Evolutionary conservation across 192 early-diverging fungal genomes (phyloP).

Genomic region (Coemansia sp.): DNA sequence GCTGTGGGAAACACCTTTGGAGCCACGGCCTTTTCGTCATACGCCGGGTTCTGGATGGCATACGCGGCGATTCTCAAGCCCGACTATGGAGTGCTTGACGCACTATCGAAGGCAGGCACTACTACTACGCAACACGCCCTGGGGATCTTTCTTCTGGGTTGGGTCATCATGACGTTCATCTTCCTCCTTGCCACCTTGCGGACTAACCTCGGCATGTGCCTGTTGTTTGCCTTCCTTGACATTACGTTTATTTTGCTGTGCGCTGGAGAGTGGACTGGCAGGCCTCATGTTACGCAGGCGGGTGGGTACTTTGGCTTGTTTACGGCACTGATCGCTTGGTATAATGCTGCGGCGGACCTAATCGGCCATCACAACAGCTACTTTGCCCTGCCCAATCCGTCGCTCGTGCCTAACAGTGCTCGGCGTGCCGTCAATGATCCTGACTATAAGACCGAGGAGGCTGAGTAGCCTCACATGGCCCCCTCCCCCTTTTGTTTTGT

Average conservation of each 20-base stretch:
- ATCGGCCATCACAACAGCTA: slow-evolving; percentile 56
- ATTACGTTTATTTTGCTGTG: slow-evolving; percentile 70
- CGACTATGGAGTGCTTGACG: slow-evolving; percentile 51
- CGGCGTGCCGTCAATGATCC: slow-evolving; percentile 25
- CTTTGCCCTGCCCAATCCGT: slow-evolving; percentile 58
- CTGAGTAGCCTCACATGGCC: slow-evolving; percentile 8
- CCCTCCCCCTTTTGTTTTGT: background rate
- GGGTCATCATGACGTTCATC: slow-evolving; percentile 71
- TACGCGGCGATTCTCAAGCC: slow-evolving; percentile 61
- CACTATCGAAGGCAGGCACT: slow-evolving; percentile 39
- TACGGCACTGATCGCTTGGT: slow-evolving; percentile 76
- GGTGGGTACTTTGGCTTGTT: slow-evolving; percentile 73
- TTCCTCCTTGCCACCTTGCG: slow-evolving; percentile 65
- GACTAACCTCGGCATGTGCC: slow-evolving; percentile 59
- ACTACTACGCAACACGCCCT: slow-evolving; percentile 43
- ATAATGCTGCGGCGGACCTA: slow-evolving; percentile 65
- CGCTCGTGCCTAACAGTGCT: slow-evolving; percentile 20
- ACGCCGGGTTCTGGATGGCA: slow-evolving; percentile 69
- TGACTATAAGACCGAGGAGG: slow-evolving; percentile 24
- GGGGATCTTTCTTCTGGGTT: slow-evolving; percentile 65
- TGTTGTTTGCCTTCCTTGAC: slow-evolving; percentile 65
- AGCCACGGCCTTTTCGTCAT: slow-evolving; percentile 74
- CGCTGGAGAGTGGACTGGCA: slow-evolving; percentile 58
- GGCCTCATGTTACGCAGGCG: slow-evolving; percentile 52
- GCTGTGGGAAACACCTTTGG: slow-evolving; percentile 76